Conservation (phyloP, 2,329 filamentous ascomycete species). For the Paracorniculantispora psalliotae region DNA sequence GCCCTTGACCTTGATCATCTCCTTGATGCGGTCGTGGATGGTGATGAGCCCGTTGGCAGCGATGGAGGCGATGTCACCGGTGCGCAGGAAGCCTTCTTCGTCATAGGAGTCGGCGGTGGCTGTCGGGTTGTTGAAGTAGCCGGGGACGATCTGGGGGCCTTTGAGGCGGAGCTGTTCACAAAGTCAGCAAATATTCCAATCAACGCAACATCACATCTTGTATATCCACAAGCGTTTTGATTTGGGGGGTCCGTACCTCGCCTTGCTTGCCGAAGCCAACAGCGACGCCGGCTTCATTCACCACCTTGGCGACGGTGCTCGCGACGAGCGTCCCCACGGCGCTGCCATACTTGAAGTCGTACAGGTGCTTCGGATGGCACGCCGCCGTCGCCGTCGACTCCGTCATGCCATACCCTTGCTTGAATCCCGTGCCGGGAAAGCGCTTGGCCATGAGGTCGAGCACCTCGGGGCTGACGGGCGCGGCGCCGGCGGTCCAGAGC, state of each 20-base stretch:
- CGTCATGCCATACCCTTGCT: conserved; percentile 74
- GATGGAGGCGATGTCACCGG: conserved; percentile 72
- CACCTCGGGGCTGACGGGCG: conserved; percentile 16
- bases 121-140: conserved; percentile 74
- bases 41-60: conserved; percentile 69
- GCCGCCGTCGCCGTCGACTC: conserved; percentile 75
- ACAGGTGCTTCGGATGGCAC: conserved; percentile 62
- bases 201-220: no score
- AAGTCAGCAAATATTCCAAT: no score
- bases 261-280: conserved; percentile 61
- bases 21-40: conserved; percentile 64
- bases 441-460: conserved; percentile 11
- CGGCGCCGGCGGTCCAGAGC: conserved; percentile 17
- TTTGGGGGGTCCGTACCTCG: conserved; percentile 39
- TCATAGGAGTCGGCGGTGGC: conserved; percentile 71
- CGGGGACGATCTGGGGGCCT: conserved; percentile 65
- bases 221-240: background rate
- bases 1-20: conserved; percentile 56
- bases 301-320: conserved; percentile 64
- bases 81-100: conserved; percentile 65
- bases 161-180: conserved; percentile 56
- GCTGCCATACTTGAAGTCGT: conserved; percentile 33
- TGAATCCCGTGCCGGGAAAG: conserved; percentile 17
- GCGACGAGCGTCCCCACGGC: conserved; percentile 27
- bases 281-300: conserved; percentile 56